Evolutionary conservation across 495 filamentous ascomycete genomes (phyloP), one percentile per base, ranked within the genome.

Genomic region (Delitschia confertaspora): DNA sequence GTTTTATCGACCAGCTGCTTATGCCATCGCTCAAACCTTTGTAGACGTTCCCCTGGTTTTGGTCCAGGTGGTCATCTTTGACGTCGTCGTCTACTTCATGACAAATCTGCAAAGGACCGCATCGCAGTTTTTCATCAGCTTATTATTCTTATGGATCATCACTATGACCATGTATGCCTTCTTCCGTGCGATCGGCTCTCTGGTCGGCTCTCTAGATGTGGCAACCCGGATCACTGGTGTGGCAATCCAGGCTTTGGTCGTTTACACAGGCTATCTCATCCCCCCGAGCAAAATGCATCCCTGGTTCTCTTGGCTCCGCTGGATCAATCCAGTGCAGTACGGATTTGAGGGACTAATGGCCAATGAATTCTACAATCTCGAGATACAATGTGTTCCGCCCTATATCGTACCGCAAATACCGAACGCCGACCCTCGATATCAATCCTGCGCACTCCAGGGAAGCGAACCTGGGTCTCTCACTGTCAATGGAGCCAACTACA

Each of bases 191-290:
- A 63, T 89, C 18, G 84, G 83, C 0, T 68, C 83, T 0, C 49
- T 82, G 18, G 76, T 73, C 22, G 62, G 67, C 3, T 76, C 75
- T 4, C 68, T 87, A 26, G 79, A 85, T 55, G 63, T 70, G 40
- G 83, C 83, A 4, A 79, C 78, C 22, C 65, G 73, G 19, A 60
- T 82, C 22, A 79, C 80, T 10, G 77, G 79, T 40, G 75, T 83
- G 20, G 56, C 72, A 1, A 75, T 85, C 8, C 66, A 75, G 42
- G 73, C 71, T 1, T 60, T 88, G 8, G 61, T 91, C 37, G 79
- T 93, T 3, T 95, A 89, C 57, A 88, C 82, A 9, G 85, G 85
- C 20, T 95, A 81, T 58, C 62, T 85, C 6, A 82, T 93, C 27
- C 82, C 83, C 2, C 75, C 74, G 0, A 68, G 62, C 30, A 72